Conservation (phyloP, 208 protist genomes). For the Balamuthia mandrillaris region DNA sequence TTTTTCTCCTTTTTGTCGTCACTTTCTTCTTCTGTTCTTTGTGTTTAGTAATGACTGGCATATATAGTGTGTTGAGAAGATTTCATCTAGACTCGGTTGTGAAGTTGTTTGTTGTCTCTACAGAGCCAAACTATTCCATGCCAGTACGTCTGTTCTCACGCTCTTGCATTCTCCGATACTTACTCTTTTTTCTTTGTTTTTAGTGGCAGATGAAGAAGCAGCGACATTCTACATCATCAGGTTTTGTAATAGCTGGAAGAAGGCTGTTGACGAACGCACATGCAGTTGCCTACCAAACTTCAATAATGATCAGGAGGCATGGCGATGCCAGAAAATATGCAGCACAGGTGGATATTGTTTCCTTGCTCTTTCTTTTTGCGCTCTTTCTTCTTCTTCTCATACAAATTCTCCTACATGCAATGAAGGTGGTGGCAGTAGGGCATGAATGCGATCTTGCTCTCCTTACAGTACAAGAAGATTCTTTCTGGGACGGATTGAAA, state of each 20-base stretch:
- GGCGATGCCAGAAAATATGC: slow-evolving; percentile 44
- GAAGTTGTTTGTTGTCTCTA: no score
- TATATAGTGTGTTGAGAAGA: no score
- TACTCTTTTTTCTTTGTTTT: background rate
- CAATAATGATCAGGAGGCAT: slow-evolving; percentile 58
- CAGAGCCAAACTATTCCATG: slow-evolving; percentile 24
- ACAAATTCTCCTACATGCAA: no score
- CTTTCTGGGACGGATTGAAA: slow-evolving; percentile 49
- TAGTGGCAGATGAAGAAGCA: slow-evolving; percentile 1
- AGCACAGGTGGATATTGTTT: no score
- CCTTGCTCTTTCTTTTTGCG: no score
- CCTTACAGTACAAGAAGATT: slow-evolving; percentile 51
- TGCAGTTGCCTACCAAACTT: slow-evolving; percentile 30
- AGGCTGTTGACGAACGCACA: slow-evolving; percentile 10
- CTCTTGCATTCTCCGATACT: background rate
- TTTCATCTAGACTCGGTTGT: no score
- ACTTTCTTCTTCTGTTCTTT: no score
- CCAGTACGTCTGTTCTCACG: background rate
- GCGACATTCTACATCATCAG: background rate
- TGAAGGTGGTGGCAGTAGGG: slow-evolving; percentile 56
- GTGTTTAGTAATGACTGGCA: no score
- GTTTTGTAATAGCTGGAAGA: background rate
- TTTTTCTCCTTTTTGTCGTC: no score
- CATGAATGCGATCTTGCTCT: slow-evolving; percentile 64
- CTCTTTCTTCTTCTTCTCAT: no score